Percentiles rank a stretch among this genome's conserved stretches.
phyloP scores from a whole-genome alignment of 805 yeast species.

The Tetrapisispora phaffii region DNA sequence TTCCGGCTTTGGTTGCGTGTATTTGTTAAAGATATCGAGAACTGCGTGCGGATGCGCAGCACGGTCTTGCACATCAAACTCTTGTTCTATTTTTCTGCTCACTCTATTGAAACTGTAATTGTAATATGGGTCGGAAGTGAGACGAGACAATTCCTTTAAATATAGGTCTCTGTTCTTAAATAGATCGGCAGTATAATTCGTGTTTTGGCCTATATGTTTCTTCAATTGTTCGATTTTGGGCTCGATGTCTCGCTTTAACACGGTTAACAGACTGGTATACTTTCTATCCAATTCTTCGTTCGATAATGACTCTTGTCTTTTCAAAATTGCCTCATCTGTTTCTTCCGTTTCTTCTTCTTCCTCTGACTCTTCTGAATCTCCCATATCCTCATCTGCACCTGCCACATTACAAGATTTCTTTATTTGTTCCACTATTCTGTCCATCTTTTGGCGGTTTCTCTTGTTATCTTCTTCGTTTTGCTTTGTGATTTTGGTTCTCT shows the following conservation, averaged over 20 bases:
- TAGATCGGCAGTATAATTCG: conserved; percentile 12
- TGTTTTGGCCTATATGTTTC: conserved; percentile 8
- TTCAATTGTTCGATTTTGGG: conserved; percentile 13
- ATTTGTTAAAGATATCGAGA: background rate
- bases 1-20: background rate
- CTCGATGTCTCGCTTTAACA: conserved; percentile 11
- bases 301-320: conserved; percentile 7
- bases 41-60: conserved; percentile 2
- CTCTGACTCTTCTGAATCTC: conserved; percentile 11
- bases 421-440: conserved; percentile 22
- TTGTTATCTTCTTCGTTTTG: conserved; percentile 28
- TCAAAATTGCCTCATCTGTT: conserved; percentile 2
- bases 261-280: conserved; percentile 11
- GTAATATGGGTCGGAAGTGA: conserved; percentile 15
- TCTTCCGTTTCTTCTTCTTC: conserved; percentile 4
- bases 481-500: conserved; percentile 39
- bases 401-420: conserved; percentile 10
- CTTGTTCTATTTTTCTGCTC: conserved; percentile 17
- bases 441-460: conserved; percentile 19
- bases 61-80: conserved; percentile 13
- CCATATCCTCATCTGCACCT: conserved; percentile 9
- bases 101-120: conserved; percentile 22
- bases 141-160: conserved; percentile 19
- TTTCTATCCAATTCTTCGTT: conserved; percentile 10
- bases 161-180: conserved; percentile 10